Conservation (phyloP, 2,329 filamentous ascomycete genomes). For the Akanthomyces lecanii region DNA sequence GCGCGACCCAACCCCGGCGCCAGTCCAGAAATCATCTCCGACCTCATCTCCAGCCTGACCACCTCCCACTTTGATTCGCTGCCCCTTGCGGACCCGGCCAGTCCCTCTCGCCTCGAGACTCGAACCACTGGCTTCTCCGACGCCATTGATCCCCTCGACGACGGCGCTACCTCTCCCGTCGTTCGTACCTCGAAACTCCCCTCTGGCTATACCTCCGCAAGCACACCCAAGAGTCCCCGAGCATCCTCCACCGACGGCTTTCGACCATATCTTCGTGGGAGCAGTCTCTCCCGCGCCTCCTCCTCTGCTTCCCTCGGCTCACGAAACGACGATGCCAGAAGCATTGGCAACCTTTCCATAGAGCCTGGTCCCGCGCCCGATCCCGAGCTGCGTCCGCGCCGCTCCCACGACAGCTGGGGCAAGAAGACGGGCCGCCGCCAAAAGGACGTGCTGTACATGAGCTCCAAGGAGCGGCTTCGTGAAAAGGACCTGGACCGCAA, state of each 20-base stretch:
- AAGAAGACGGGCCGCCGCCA: conserved; percentile 50
- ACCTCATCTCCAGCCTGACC: conserved; percentile 64
- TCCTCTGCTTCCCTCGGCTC: conserved; percentile 55
- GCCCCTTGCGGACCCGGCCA: conserved; percentile 35
- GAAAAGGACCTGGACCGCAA: conserved; percentile 61
- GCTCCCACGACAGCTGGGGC: conserved; percentile 60
- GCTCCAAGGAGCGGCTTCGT: conserved; percentile 62
- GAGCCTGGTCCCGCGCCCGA: conserved; percentile 50
- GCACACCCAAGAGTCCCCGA: conserved; percentile 48
- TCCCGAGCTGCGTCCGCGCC: conserved; percentile 47
- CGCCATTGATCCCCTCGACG: conserved; percentile 51
- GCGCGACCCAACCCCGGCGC: conserved; percentile 36
- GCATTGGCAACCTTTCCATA: conserved; percentile 61
- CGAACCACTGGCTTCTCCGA: conserved; percentile 32
- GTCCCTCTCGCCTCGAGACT: conserved; percentile 25
- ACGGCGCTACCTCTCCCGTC: conserved; percentile 63
- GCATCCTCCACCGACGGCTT: conserved; percentile 39
- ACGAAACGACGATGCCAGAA: conserved; percentile 53
- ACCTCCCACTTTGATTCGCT: conserved; percentile 67
- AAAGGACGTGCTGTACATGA: conserved; percentile 68
- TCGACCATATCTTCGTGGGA: conserved; percentile 54
- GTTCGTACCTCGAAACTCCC: conserved; percentile 79
- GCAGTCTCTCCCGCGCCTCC: conserved; percentile 48
- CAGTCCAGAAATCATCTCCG: conserved; percentile 66
- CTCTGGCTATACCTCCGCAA: conserved; percentile 58